Evolutionary conservation across 2,329 filamentous ascomycete species (phyloP).

Genomic region (Colletotrichum kahawae): DNA sequence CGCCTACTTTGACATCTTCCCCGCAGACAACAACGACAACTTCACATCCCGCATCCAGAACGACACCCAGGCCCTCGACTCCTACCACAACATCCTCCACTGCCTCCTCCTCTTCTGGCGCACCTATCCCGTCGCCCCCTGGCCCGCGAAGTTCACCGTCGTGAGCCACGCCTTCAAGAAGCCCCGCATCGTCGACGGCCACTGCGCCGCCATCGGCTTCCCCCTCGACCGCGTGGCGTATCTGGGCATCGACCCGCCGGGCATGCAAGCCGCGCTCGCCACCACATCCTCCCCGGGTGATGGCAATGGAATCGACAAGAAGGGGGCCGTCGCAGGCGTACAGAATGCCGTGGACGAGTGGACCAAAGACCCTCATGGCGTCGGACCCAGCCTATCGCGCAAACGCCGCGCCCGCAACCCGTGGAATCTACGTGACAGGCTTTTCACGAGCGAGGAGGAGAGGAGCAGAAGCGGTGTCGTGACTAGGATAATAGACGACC

Average conservation of each 20-base stretch:
- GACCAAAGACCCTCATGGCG: constrained; percentile 58
- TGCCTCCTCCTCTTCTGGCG: constrained; percentile 65
- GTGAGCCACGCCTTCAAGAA: constrained; percentile 75
- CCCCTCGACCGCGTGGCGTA: constrained; percentile 51
- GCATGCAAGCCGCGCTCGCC: constrained; percentile 35
- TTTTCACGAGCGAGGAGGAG: constrained; percentile 45
- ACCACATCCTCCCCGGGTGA: background rate
- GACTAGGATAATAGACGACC: constrained; percentile 36
- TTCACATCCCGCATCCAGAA: constrained; percentile 50
- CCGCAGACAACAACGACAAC: constrained; percentile 3
- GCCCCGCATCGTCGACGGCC: constrained; percentile 64
- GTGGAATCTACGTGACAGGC: constrained; percentile 47
- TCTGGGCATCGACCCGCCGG: constrained; percentile 69
- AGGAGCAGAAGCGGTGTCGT: constrained; percentile 40
- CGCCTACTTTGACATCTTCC: constrained; percentile 47
- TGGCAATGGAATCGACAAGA: constrained; percentile 33
- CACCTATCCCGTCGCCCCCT: constrained; percentile 50
- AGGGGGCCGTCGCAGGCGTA: constrained; percentile 46
- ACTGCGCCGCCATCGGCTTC: constrained; percentile 67
- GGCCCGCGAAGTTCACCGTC: constrained; percentile 65
- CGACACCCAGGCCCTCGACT: constrained; percentile 81
- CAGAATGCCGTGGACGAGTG: constrained; percentile 51
- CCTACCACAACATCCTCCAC: constrained; percentile 84
- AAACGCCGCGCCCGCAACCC: constrained; percentile 57
- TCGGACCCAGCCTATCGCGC: constrained; percentile 44